Percentiles rank a stretch among this genome's conserved stretches.
These are phyloP conservation scores for Lumnitzera littorea DNA, from an alignment of 345 rosid genomes.

Conservation along the genomic window DNA sequence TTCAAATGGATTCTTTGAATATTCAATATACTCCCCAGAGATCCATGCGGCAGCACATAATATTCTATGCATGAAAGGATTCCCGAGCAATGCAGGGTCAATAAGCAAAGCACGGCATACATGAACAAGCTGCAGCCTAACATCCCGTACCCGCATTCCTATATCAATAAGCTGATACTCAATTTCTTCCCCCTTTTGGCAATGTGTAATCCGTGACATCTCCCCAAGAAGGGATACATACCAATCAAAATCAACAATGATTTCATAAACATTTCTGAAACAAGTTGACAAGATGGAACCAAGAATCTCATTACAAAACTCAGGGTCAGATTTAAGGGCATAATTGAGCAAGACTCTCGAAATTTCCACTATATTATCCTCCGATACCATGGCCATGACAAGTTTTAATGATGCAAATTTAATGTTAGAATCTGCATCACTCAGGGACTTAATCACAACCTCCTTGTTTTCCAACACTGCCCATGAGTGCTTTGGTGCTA, in stretches of 20 bases:
- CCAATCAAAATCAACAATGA: slow-evolving; percentile 84
- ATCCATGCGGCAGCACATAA: slow-evolving; percentile 94
- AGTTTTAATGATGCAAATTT: slow-evolving; percentile 73
- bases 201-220: slow-evolving; percentile 78
- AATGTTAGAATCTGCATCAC: slow-evolving; percentile 75
- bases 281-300: slow-evolving; percentile 72
- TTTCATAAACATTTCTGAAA: slow-evolving; percentile 57
- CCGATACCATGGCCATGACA: slow-evolving; percentile 86
- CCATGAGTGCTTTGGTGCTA: slow-evolving; percentile 68
- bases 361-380: slow-evolving; percentile 66
- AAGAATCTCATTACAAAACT: slow-evolving; percentile 81
- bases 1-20: slow-evolving; percentile 57
- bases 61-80: slow-evolving; percentile 62
- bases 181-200: slow-evolving; percentile 76
- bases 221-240: slow-evolving; percentile 85
- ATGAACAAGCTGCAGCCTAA: slow-evolving; percentile 65
- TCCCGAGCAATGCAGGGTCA: slow-evolving; percentile 97
- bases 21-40: slow-evolving; percentile 80
- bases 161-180: slow-evolving; percentile 85
- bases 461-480: slow-evolving; percentile 86
- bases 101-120: slow-evolving; percentile 69
- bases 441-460: slow-evolving; percentile 74
- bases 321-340: slow-evolving; percentile 83
- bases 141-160: slow-evolving; percentile 86
- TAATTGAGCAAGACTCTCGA: slow-evolving; percentile 67